These are phyloP conservation scores for Spathaspora sp. DNA, from an alignment of 805 yeast genomes.

Conservation along the genomic window DNA sequence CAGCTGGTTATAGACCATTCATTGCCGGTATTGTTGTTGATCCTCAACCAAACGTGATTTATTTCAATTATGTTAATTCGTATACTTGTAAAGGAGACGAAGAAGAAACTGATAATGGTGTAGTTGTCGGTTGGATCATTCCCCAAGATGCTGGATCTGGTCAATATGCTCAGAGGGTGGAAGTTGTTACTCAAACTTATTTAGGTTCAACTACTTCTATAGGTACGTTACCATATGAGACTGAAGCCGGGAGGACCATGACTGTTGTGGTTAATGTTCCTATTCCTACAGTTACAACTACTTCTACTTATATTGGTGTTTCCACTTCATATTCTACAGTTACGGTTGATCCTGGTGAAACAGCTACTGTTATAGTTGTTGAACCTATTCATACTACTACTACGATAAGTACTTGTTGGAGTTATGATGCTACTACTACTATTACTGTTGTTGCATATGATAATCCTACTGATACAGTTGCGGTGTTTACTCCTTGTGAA, in stretches of 20 bases:
- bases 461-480: background rate
- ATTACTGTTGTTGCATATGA: background rate
- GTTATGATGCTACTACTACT: background rate
- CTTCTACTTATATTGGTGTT: slow-evolving; percentile 12
- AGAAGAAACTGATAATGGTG: slow-evolving; percentile 11
- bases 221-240: slow-evolving; percentile 8
- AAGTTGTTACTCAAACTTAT: slow-evolving; percentile 1
- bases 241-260: slow-evolving; percentile 19
- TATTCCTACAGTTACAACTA: slow-evolving; percentile 12
- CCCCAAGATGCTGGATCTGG: slow-evolving; percentile 1
- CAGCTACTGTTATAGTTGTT: slow-evolving; percentile 12
- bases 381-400: slow-evolving; percentile 52
- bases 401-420: slow-evolving; percentile 19
- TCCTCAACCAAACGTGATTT: slow-evolving; percentile 11
- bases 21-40: slow-evolving; percentile 9
- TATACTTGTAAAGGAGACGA: slow-evolving; percentile 8
- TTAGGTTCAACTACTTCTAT: slow-evolving; percentile 9
- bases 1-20: slow-evolving; percentile 25
- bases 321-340: slow-evolving; percentile 10
- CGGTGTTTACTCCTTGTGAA: background rate
- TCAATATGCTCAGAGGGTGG: background rate
- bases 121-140: slow-evolving; percentile 9
- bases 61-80: slow-evolving; percentile 11
- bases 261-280: slow-evolving; percentile 21
- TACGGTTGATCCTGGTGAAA: slow-evolving; percentile 14